Percentiles rank a stretch among this genome's conserved stretches.
Evolutionary conservation across 164 flowering plant species (phyloP).

Genomic region (Tetracentron sinense): DNA sequence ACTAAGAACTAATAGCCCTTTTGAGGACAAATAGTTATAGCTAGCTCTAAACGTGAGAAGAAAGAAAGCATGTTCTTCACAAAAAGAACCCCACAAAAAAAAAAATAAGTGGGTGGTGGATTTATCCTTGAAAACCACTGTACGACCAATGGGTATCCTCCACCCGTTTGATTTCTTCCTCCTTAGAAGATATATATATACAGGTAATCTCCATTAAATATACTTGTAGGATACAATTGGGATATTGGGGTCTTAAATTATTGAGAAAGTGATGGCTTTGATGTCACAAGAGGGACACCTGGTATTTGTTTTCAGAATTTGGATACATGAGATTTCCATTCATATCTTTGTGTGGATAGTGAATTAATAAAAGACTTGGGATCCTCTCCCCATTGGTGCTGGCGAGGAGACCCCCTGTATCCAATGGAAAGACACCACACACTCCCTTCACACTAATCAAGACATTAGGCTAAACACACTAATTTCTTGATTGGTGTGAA

Average conservation of each 20-base stretch:
- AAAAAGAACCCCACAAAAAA: conserved; percentile 2
- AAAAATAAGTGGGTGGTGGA: conserved; percentile 40
- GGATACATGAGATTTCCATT: too few relatives aligned
- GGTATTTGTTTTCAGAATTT: not conserved
- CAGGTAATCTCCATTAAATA: conserved; percentile 19
- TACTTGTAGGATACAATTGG: conserved; percentile 34
- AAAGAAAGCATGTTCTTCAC: conserved; percentile 15
- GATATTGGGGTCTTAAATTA: conserved; percentile 18
- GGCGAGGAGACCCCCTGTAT: too few relatives aligned
- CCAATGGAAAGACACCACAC: too few relatives aligned
- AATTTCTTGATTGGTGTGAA: too few relatives aligned
- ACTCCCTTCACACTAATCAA: too few relatives aligned
- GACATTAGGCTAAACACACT: too few relatives aligned
- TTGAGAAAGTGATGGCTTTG: conserved; percentile 10
- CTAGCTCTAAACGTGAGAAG: not conserved
- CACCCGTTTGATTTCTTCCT: conserved; percentile 39
- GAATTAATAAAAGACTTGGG: not conserved
- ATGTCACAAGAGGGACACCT: conserved; percentile 37
- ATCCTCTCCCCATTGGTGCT: not conserved
- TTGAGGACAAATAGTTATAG: not conserved
- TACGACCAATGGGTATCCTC: conserved; percentile 25
- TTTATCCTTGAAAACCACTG: conserved; percentile 37
- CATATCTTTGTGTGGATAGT: not conserved
- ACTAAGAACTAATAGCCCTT: conserved; percentile 11
- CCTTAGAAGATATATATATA: conserved; percentile 29